These are phyloP conservation scores for Tetrapisispora phaffii DNA, from an alignment of 805 yeast genomes.

Conservation along the genomic window DNA sequence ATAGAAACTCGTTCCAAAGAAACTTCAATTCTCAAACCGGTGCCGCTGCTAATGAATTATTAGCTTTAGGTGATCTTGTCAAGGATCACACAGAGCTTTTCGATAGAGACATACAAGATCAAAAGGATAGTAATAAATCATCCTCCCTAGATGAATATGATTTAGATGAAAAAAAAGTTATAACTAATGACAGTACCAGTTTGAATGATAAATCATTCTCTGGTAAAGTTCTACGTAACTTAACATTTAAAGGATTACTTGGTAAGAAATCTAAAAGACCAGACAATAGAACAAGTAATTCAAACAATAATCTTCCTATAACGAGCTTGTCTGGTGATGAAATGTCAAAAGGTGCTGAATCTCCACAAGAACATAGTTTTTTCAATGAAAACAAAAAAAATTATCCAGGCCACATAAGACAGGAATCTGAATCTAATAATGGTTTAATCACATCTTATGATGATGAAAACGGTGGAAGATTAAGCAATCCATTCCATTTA, in stretches of 20 bases:
- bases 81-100: constrained; percentile 42
- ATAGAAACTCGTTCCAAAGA: constrained; percentile 79
- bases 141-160: constrained; percentile 4
- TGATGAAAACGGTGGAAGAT: constrained; percentile 8
- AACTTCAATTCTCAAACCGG: background rate
- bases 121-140: constrained; percentile 4
- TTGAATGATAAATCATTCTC: constrained; percentile 14
- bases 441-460: constrained; percentile 23
- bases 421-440: constrained; percentile 22
- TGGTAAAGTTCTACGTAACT: constrained; percentile 14
- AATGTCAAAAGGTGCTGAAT: background rate
- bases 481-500: constrained; percentile 3
- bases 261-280: constrained; percentile 1
- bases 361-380: background rate
- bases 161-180: constrained; percentile 7
- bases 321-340: constrained; percentile 1
- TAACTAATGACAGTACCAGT: constrained; percentile 10
- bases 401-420: constrained; percentile 23
- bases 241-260: constrained; percentile 11
- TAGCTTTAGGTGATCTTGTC: constrained; percentile 2
- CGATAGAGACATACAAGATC: constrained; percentile 48
- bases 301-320: background rate
- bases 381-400: constrained; percentile 7
- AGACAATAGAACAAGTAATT: constrained; percentile 1
- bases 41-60: constrained; percentile 1